Evolutionary conservation across 2,329 filamentous ascomycete species (phyloP), one percentile per base, ranked within the genome.

Genomic region (Fusarium devonianum): DNA sequence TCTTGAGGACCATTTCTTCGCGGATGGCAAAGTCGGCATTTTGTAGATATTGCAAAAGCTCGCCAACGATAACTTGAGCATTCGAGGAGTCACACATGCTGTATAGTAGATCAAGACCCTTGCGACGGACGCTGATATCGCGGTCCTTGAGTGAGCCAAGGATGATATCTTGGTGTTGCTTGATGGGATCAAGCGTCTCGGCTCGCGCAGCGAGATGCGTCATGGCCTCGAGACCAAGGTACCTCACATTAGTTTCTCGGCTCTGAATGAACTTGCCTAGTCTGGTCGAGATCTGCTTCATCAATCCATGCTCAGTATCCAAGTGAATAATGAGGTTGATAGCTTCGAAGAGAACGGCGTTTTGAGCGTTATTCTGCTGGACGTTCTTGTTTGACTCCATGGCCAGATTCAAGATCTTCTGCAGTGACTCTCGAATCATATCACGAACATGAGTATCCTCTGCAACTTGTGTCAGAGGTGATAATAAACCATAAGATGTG

Each of bases 1-100:
- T 96, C 76, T 99, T 99, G 56, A 99, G 79, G 4, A 97, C 94
- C 94, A 99, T 99, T 72, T 99, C 94, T 75, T 99, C 95, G 57
- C 95, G 86, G 65, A 99, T 97, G 5, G 93, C 93, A 71, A 96
- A 99, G 72, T 99, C 94, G 36, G 94, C 94, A 46, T 91, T 96
- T 67, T 97, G 93, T 7, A 99, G 82, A 71, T 97, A 97, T 62
- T 93, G 90, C 42, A 99, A 76, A 39, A 99, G 85, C 75, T 99
- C 94, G 52, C 89, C 88, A 28, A 99, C 94, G 60, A 99, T 96
- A 8, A 90, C 87, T 58, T 90, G 89, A 7, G 94, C 92, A 72
- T 99, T 99, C n/a, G 87, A 87, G 23, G 89, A 84, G 73, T 99
- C 94, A 71, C 95, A 99, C 94, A 99, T 99, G 84, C 94, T 99